These are phyloP conservation scores for Centaurea solstitialis DNA, from an alignment of 129 eudicot genomes.

Conservation along the genomic window DNA sequence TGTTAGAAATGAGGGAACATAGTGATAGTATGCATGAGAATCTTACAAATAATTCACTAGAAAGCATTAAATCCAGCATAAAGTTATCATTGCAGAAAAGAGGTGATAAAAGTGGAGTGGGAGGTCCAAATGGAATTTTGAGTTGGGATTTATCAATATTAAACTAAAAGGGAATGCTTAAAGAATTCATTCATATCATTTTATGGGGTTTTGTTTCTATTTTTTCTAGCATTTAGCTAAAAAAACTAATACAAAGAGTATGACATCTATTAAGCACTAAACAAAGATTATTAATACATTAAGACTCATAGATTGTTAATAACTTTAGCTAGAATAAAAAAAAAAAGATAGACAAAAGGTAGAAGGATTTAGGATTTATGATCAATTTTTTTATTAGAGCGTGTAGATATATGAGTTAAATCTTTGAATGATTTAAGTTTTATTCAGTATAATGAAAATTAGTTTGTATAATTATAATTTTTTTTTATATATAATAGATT, in stretches of 20 bases:
- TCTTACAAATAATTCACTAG: slow-evolving; percentile 10
- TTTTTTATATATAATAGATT: too few relatives aligned
- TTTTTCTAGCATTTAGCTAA: background rate
- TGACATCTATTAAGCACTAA: background rate
- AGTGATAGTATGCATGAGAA: slow-evolving; percentile 21
- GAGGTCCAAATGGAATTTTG: slow-evolving; percentile 34
- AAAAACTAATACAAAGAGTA: background rate
- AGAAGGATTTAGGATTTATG: background rate
- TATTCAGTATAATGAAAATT: too few relatives aligned
- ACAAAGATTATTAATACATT: background rate
- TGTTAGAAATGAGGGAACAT: slow-evolving; percentile 31
- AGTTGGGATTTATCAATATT: slow-evolving; percentile 28
- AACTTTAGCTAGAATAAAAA: too few relatives aligned
- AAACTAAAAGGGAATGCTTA: background rate
- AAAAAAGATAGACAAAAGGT: background rate
- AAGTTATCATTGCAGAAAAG: slow-evolving; percentile 17
- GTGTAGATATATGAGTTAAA: background rate
- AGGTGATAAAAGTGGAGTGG: slow-evolving; percentile 29
- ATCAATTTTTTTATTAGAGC: too few relatives aligned
- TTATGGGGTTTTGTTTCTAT: background rate
- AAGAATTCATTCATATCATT: background rate
- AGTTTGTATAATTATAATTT: too few relatives aligned
- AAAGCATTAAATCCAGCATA: slow-evolving; percentile 36
- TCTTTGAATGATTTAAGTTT: too few relatives aligned
- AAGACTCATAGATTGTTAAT: background rate